Evolutionary conservation across 2,329 filamentous ascomycete genomes (phyloP), one percentile per base, ranked within the genome.

Genomic region (Phialocephala subalpina): DNA sequence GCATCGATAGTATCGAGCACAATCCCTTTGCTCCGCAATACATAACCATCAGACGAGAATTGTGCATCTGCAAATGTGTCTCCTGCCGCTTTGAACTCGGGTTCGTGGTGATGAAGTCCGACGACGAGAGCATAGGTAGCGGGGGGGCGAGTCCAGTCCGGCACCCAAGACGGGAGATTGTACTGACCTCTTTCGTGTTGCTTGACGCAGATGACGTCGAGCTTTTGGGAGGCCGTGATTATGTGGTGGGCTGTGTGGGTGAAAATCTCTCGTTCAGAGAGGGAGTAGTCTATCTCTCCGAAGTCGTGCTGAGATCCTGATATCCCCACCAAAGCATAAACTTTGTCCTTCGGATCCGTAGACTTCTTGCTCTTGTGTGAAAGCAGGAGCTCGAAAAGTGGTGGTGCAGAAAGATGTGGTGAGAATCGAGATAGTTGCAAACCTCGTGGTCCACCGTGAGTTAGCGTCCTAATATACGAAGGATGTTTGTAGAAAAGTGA

Each of bases 261-360:
- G 59, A 70, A 74, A 14, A 72, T 67, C 1, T 72, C 70, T 9
- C 62, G 40, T 16, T 72, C 29, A 18, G 70, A 70, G 3, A 57
- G 61, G 3, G 67, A 68, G 60, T 74, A 75, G 61, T 75, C 68
- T 2, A 73, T 69, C 6, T 18, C 25, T 1, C 73, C 72, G 62
- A 74, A 76, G 0, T 53, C 55, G 1, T 68, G 16, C 2, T 61
- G 42, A 5, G 65, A 64, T 7, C 47, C 66, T 2, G 72, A 74
- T 18, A 76, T 73, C 12, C 74, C 74, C 2, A 75, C 64, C 8
- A 76, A 58, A 5, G 73, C 74, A 61, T 71, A 75, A 0, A 76
- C 72, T 67, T 76, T 74, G 52, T 75, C 73, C 58, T 67, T 74
- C 11, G 73, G 70, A 58, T 74, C 74, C 0, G 71, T 73, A 9